Base-by-base conservation (phyloP, 2,329 filamentous ascomycete genomes). In the Aspergillus tanneri region DNA sequence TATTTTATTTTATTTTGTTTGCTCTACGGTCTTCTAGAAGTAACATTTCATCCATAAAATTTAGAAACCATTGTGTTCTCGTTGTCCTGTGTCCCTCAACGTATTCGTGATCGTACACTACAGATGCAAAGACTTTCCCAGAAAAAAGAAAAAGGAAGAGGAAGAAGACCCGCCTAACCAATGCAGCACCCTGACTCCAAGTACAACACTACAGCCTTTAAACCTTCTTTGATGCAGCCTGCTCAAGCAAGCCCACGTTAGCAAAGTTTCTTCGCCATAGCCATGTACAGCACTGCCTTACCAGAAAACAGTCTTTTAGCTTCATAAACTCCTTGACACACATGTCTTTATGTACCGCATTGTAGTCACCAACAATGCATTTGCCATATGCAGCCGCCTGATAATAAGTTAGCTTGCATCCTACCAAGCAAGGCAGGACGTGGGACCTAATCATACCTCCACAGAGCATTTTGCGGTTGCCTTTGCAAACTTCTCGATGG, bases 331-430 rank as follows among this genome's bases (percentile, higher is more conserved):
- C 90, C 49, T 83, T 83, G 4, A 79, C 78, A 64, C 93, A 99
- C 77, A 93, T 93, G 65, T 96, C 89, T 66, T 95, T 95, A 60
- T 90, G 82, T 3, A 96, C 83, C 3, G 90, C 83, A 65, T 92
- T 92, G 72, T 95, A 97, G 65, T 97, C 92, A 30, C 83, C 82
- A 42, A 92, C 81, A 55, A 99, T 85, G 67, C 93, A 99, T 76
- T 90, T 91, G 57, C 92, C 93, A 64, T 97, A 99, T 10, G 82
- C 77, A 2, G 89, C 79, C 43, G 89, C 87, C 92, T 97, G 54
- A 47, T 43, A 41, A 46, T 34, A 24, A 30, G 48, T 54, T 58
- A 57, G 59, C 45, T 42, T 47, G 23, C 37, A 40, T 42, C 27
- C 24, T 23, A 12, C 14, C 41, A 28, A 35, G 14, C n/a, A 27